These are phyloP conservation scores for Avicennia marina DNA, from an alignment of 257 asterid genomes.

Conservation along the genomic window DNA sequence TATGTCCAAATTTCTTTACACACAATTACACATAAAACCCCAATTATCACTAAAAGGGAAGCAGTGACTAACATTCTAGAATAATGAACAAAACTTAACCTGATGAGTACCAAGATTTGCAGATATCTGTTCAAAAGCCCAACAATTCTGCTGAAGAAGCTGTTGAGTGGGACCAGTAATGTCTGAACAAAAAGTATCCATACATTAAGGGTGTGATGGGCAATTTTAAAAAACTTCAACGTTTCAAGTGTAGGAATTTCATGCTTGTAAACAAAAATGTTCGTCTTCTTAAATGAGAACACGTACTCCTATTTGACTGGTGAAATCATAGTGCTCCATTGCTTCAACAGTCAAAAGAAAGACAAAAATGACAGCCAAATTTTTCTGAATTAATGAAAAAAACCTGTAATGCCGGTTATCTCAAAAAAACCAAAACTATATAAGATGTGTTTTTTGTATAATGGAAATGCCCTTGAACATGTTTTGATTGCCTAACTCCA, in stretches of 20 bases:
- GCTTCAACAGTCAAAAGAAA: no score
- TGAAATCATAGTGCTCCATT: no score
- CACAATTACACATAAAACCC: no score
- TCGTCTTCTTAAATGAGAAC: background rate
- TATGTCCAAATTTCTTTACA: no score
- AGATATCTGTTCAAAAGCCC: constrained; percentile 69
- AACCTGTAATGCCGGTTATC: no score
- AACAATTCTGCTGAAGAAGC: constrained; percentile 68
- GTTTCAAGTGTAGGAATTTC: constrained; percentile 1
- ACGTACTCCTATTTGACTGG: no score
- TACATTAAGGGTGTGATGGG: background rate
- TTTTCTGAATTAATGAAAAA: no score
- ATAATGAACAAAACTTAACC: constrained; percentile 27
- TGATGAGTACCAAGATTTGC: constrained; percentile 56
- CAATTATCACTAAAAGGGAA: background rate
- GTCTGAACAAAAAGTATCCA: constrained; percentile 25
- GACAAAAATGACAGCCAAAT: no score
- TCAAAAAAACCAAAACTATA: no score
- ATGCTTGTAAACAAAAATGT: background rate
- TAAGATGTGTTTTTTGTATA: no score
- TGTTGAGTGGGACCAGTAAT: constrained; percentile 41
- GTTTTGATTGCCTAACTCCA: no score
- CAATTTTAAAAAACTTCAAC: background rate
- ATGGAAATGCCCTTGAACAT: no score
- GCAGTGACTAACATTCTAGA: background rate